Conservation (phyloP, 116 monocot species). For the Dioscorea cayenensis region DNA sequence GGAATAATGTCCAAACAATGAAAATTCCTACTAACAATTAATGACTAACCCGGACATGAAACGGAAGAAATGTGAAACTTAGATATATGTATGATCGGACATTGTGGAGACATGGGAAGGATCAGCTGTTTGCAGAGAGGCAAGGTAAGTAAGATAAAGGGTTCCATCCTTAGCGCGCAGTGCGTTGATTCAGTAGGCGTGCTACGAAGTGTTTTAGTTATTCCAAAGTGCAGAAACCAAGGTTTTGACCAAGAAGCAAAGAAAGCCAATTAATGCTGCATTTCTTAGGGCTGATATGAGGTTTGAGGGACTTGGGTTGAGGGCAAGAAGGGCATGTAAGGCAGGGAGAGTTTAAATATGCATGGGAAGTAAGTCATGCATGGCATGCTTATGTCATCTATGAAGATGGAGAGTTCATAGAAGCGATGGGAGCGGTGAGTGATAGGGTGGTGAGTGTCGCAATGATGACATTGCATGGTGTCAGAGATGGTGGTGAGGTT, state of each 20-base stretch:
- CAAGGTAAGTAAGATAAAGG: conserved; percentile 26
- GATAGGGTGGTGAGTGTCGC: conserved; percentile 16
- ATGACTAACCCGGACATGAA: no score
- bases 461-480: conserved; percentile 28
- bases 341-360: conserved; percentile 24
- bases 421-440: conserved; percentile 9
- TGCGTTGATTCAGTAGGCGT: conserved; percentile 26
- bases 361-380: conserved; percentile 23
- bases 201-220: conserved; percentile 52
- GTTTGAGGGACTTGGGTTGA: conserved; percentile 11
- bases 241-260: conserved; percentile 27
- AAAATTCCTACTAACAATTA: no score
- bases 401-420: conserved; percentile 7
- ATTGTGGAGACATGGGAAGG: conserved; percentile 9
- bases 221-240: conserved; percentile 32
- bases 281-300: conserved; percentile 34
- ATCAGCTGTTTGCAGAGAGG: conserved; percentile 33
- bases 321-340: conserved; percentile 21
- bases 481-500: no score
- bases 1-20: no score
- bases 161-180: conserved; percentile 41
- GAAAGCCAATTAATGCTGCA: conserved; percentile 52
- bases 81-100: neutral
- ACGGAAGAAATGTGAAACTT: no score
- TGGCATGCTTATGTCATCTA: neutral